Percentiles rank a stretch among this genome's conserved stretches.
phyloP scores from a whole-genome alignment of 106 monocot genomes.

The Hemerocallis citrina region DNA sequence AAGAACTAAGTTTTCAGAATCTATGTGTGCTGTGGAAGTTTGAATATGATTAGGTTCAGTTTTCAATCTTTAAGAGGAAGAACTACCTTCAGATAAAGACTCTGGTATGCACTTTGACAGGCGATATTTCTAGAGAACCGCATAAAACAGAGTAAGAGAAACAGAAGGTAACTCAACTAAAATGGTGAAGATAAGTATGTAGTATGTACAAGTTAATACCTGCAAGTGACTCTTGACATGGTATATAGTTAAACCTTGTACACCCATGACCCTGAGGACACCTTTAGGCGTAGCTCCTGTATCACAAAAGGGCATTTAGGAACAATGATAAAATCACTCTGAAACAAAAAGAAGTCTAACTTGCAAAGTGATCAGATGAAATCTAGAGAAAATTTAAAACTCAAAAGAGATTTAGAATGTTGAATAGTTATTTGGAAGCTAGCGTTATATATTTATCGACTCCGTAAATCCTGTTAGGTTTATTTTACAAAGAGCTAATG shows the following conservation, averaged over 20 bases:
- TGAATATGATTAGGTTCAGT: background rate
- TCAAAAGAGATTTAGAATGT: too few relatives aligned
- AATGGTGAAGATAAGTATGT: background rate
- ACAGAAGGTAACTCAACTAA: background rate
- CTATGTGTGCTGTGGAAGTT: too few relatives aligned
- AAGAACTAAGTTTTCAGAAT: conserved; percentile 2
- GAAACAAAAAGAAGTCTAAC: background rate
- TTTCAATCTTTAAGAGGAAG: background rate
- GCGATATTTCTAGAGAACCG: conserved; percentile 61
- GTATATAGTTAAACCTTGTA: conserved; percentile 73
- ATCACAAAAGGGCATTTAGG: background rate
- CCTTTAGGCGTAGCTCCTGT: conserved; percentile 91
- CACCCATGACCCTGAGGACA: conserved; percentile 80
- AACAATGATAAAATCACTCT: background rate
- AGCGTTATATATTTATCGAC: background rate
- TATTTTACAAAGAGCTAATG: background rate
- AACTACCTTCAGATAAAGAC: conserved; percentile 61
- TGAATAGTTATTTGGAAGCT: background rate
- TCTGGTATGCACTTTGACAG: conserved; percentile 78
- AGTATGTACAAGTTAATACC: conserved; percentile 37
- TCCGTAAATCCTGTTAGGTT: background rate
- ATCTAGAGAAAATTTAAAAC: background rate
- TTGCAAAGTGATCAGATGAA: background rate
- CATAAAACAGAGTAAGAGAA: background rate
- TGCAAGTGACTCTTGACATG: conserved; percentile 95